These are phyloP conservation scores for Gossypium schwendimanii DNA, from an alignment of 441 rosid genomes.

Conservation along the genomic window DNA sequence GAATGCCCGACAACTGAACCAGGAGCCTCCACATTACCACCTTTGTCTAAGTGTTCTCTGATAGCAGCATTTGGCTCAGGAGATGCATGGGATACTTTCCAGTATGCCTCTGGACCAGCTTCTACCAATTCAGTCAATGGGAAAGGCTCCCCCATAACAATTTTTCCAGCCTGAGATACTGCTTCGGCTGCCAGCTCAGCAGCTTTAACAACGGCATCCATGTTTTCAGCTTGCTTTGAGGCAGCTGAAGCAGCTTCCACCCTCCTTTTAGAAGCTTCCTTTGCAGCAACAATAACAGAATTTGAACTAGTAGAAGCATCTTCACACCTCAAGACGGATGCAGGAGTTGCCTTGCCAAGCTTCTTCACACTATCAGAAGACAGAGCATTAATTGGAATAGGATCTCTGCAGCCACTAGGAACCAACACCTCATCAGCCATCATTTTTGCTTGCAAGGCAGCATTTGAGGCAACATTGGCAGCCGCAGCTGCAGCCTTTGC, in stretches of 20 bases:
- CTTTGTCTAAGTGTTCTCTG: conserved; percentile 20
- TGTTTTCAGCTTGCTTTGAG: conserved; percentile 82
- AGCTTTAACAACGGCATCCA: conserved; percentile 88
- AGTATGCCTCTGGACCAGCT: conserved; percentile 66
- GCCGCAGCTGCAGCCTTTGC: conserved; percentile 98
- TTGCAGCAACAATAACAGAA: conserved; percentile 68
- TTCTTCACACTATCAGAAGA: conserved; percentile 28
- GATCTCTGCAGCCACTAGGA: conserved; percentile 24
- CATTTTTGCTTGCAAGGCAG: conserved; percentile 88
- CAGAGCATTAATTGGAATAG: conserved; percentile 24
- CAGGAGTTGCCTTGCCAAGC: conserved; percentile 46
- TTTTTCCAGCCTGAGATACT: conserved; percentile 87
- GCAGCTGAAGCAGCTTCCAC: conserved; percentile 96
- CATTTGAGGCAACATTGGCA: conserved; percentile 85
- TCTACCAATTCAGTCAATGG: conserved; percentile 54
- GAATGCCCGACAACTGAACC: conserved; percentile 16
- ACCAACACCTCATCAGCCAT: conserved; percentile 82
- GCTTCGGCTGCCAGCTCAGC: conserved; percentile 97
- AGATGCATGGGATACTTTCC: conserved; percentile 51
- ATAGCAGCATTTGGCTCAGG: conserved; percentile 29
- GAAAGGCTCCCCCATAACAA: conserved; percentile 80
- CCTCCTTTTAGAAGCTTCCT: conserved; percentile 83
- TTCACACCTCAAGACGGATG: conserved; percentile 54
- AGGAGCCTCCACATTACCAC: conserved; percentile 17
- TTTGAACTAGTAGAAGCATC: conserved; percentile 47